Evolutionary conservation across 1,284 basidiomycete genomes (phyloP).

Genomic region (Mycena citricolor): DNA sequence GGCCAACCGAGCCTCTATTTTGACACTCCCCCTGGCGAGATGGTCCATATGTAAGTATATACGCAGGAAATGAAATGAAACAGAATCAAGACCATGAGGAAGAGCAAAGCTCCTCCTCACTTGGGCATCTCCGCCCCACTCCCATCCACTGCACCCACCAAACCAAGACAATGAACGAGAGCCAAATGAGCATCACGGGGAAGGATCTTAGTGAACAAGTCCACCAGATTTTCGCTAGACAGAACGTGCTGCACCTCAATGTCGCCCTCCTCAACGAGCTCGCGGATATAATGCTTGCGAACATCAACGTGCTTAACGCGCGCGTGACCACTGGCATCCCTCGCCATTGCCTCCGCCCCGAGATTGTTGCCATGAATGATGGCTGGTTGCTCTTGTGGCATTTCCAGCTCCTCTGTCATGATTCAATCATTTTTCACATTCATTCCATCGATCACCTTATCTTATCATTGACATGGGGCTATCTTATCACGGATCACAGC

Average conservation of each 20-base stretch:
- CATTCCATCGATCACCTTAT: no score
- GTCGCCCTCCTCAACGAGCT: slow-evolving; percentile 30
- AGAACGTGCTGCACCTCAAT: slow-evolving; percentile 32
- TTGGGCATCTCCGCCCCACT: slow-evolving; percentile 5
- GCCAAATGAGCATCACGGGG: slow-evolving; percentile 9
- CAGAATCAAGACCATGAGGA: background rate
- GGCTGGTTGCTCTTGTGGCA: slow-evolving; percentile 23
- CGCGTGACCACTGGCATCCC: slow-evolving; percentile 32
- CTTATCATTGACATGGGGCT: no score
- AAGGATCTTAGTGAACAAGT: slow-evolving; percentile 43
- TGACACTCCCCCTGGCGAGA: slow-evolving; percentile 14
- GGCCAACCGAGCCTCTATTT: slow-evolving; percentile 10
- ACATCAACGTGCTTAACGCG: slow-evolving; percentile 45
- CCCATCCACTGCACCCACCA: slow-evolving; percentile 3
- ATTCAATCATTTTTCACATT: no score
- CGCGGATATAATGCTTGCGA: slow-evolving; percentile 38
- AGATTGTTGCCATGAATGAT: slow-evolving; percentile 37
- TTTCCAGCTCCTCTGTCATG: slow-evolving; percentile 30
- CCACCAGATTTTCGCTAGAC: slow-evolving; percentile 34
- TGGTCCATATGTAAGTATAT: slow-evolving; percentile 8
- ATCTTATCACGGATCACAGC: no score
- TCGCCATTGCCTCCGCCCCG: slow-evolving; percentile 33
- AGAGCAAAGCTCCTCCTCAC: slow-evolving; percentile 7
- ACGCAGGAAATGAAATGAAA: background rate
- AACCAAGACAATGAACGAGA: slow-evolving; percentile 3